Evolutionary conservation across 306 rosid species (phyloP), one percentile per base, ranked within the genome.

Genomic region (Arachis hypogaea): DNA sequence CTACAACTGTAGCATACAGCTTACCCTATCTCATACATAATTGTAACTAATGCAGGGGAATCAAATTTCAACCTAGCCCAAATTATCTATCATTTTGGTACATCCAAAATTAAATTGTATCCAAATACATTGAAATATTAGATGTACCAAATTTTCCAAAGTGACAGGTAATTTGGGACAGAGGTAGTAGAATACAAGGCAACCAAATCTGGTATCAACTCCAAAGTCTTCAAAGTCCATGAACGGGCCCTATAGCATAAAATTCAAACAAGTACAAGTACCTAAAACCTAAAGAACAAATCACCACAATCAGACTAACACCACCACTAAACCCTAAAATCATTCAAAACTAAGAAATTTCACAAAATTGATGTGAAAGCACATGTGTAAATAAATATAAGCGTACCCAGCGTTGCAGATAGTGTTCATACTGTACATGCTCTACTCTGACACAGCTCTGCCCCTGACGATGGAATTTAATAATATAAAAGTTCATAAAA

Each of bases 331-430:
- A 29, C 14, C 29, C 66, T 49, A 8, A 62, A 62, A 11, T 30
- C n/a, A 9, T 0, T 50, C 42, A 50, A 51, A 28, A 18, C 18
- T 30, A 50, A 41, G 11, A 67, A 65, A 63, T 33, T 10, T 52
- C 43, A 43, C 22, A 40, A 67, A 62, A 61, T 59, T 7, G 52
- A 44, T 33, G 28, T 10, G 47, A 47, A 43, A 65, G 0, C 33
- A 33, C 47, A 30, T 40, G 46, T 9, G 5, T 38, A 64, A 65
- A 64, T 11, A 61, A 82, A 71, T 14, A 9, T 47, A 49, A 7
- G 61, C 85, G 40, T 82, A 84, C 88, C 88, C 12, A 40, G 70
- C 22, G 18, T 38, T 36, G 85, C 68, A 46, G 78, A 74, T 70
- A 62, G 78, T 6, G 60, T 52, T 77, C 75, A 67, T 62, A 56